Conservation (phyloP, 2,329 filamentous ascomycete genomes). For the Hymenoscyphus infarciens region DNA sequence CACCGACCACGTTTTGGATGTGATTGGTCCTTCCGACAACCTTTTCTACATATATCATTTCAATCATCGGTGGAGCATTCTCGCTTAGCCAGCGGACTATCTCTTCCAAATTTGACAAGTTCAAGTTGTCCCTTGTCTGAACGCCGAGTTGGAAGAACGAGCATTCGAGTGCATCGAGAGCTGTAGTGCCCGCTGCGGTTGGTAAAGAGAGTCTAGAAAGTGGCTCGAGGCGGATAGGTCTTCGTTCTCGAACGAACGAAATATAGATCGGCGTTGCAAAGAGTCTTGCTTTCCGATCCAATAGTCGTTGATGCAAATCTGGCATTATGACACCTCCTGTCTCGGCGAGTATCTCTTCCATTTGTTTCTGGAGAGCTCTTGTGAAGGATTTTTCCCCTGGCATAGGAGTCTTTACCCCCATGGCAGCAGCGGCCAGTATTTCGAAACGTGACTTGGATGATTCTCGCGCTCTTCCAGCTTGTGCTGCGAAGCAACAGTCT, state of each 20-base stretch:
- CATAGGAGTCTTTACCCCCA: neutral
- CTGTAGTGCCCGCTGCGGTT: neutral
- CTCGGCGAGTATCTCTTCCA: neutral
- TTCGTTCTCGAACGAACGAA: neutral
- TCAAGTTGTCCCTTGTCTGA: neutral
- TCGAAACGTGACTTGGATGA: neutral
- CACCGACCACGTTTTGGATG: neutral
- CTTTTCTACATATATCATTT: neutral
- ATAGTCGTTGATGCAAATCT: neutral
- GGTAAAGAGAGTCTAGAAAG: neutral
- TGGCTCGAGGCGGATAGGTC: neutral
- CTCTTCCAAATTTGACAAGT: constrained; percentile 1
- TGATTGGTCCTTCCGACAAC: neutral
- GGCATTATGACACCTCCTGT: neutral
- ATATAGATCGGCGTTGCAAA: neutral
- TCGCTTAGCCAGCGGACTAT: neutral
- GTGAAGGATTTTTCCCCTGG: neutral
- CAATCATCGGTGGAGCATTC: neutral
- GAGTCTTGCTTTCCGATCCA: neutral
- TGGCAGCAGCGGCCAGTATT: neutral
- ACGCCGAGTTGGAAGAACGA: neutral
- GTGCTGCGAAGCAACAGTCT: neutral
- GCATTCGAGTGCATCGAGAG: neutral
- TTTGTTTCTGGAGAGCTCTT: neutral
- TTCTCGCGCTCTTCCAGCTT: neutral